A percentile compares a stretch with the other conserved stretches of the same genome.
Conservation (phyloP, 495 filamentous ascomycete genomes). For the Terfezia boudieri region DNA sequence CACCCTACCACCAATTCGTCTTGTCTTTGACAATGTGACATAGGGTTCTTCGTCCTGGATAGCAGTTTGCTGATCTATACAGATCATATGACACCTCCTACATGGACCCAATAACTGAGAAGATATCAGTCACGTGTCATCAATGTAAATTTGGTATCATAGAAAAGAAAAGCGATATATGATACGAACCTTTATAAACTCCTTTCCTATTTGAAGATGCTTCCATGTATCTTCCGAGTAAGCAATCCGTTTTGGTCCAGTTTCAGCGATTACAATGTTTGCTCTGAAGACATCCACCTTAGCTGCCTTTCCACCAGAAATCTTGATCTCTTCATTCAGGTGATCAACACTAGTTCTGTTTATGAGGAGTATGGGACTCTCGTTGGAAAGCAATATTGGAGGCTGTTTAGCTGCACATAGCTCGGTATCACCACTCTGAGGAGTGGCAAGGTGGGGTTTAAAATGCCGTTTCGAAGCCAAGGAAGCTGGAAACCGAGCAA, state of each 20-base stretch:
- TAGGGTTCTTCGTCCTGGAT: constrained; percentile 65
- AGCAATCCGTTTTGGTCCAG: neutral
- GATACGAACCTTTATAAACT: constrained; percentile 12
- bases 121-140: neutral
- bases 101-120: constrained; percentile 52
- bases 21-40: constrained; percentile 64
- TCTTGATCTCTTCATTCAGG: constrained; percentile 47
- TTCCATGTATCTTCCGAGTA: constrained; percentile 18
- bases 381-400: constrained; percentile 70
- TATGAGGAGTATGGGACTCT: constrained; percentile 74
- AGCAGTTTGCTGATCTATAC: constrained; percentile 66
- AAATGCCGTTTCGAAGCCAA: constrained; percentile 34
- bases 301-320: constrained; percentile 33
- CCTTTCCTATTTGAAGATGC: constrained; percentile 13
- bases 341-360: constrained; percentile 55
- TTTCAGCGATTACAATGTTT: constrained; percentile 48
- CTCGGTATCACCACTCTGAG: constrained; percentile 16
- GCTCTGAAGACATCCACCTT: constrained; percentile 56
- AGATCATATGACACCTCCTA: constrained; percentile 85
- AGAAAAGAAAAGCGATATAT: neutral
- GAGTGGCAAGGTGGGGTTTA: constrained; percentile 24
- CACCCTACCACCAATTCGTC: constrained; percentile 58
- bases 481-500: constrained; percentile 55
- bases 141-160: neutral
- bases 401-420: constrained; percentile 1